Conservation (phyloP, 306 rosid species). For the Dryas octopetala region DNA sequence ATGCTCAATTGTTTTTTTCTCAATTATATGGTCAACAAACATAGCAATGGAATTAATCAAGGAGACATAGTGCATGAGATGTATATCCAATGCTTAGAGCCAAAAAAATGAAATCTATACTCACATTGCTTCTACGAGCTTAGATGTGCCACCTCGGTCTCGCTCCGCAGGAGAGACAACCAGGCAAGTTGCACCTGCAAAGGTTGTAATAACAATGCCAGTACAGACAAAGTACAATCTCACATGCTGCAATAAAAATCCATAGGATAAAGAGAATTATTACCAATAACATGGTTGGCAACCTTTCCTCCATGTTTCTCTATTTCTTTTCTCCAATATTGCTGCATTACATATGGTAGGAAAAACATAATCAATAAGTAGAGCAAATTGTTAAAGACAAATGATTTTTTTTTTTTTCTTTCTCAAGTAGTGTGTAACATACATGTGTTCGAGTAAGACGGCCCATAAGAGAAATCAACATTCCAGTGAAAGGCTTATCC, state of each 20-base stretch:
- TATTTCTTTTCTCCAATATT: conserved; percentile 63
- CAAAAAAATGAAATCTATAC: conserved; percentile 16
- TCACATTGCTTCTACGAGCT: conserved; percentile 71
- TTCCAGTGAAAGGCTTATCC: conserved; percentile 67
- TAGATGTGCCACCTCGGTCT: conserved; percentile 66
- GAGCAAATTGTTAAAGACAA: background rate
- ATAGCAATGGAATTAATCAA: background rate
- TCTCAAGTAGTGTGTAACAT: conserved; percentile 10
- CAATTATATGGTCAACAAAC: background rate
- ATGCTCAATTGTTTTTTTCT: too few relatives aligned
- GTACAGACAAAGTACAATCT: background rate
- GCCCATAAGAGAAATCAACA: conserved; percentile 77
- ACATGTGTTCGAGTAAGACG: conserved; percentile 76
- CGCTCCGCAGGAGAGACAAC: conserved; percentile 64
- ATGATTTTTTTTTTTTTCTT: background rate
- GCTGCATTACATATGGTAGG: conserved; percentile 29
- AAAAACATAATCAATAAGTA: background rate
- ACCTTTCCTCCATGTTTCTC: conserved; percentile 78
- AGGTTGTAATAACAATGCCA: background rate
- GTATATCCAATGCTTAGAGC: background rate
- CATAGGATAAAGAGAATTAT: conserved; percentile 11
- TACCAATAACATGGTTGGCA: conserved; percentile 63
- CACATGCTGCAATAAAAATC: background rate
- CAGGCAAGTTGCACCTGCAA: conserved; percentile 63
- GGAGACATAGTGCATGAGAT: background rate